A percentile compares a stretch with the other conserved stretches of the same genome.
Evolutionary conservation across 495 filamentous ascomycete genomes (phyloP).

Genomic region (Cercophora sp.): DNA sequence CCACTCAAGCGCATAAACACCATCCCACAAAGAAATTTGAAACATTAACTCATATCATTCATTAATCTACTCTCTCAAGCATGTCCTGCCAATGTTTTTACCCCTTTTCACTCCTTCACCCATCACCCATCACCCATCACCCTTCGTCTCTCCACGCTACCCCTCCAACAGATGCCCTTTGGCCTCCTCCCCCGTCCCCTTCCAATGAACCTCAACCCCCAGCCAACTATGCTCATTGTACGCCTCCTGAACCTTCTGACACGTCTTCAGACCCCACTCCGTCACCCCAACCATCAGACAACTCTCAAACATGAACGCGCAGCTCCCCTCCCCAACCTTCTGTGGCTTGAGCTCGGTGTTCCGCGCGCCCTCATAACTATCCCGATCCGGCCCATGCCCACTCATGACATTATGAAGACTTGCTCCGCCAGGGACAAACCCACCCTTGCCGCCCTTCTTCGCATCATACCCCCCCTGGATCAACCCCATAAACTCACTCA

Average conservation of each 20-base stretch:
- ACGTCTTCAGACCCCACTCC: constrained; percentile 82
- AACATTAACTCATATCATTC: background rate
- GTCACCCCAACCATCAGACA: constrained; percentile 86
- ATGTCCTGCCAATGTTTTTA: too few species aligned
- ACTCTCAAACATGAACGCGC: constrained; percentile 67
- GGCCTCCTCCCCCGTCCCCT: constrained; percentile 27
- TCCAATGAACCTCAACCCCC: constrained; percentile 72
- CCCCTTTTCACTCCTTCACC: too few species aligned
- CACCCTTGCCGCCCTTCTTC: constrained; percentile 44
- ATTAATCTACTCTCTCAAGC: background rate
- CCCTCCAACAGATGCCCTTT: background rate
- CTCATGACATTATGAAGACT: constrained; percentile 58
- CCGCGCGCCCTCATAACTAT: constrained; percentile 60
- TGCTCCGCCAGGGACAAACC: constrained; percentile 58
- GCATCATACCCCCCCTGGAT: constrained; percentile 62
- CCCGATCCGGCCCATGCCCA: constrained; percentile 57
- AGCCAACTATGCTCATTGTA: constrained; percentile 88
- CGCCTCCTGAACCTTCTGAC: constrained; percentile 75
- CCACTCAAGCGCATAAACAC: background rate
- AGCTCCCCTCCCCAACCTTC: constrained; percentile 55
- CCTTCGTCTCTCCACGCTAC: too few species aligned
- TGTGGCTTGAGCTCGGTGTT: constrained; percentile 50
- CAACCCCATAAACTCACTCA: constrained; percentile 82
- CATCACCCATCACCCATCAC: too few species aligned
- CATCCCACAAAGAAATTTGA: background rate